A percentile compares a stretch with the other conserved stretches of the same genome.
These are phyloP conservation scores for Colletotrichum sansevieriae DNA, from an alignment of 2,329 filamentous ascomycete genomes.

Conservation along the genomic window DNA sequence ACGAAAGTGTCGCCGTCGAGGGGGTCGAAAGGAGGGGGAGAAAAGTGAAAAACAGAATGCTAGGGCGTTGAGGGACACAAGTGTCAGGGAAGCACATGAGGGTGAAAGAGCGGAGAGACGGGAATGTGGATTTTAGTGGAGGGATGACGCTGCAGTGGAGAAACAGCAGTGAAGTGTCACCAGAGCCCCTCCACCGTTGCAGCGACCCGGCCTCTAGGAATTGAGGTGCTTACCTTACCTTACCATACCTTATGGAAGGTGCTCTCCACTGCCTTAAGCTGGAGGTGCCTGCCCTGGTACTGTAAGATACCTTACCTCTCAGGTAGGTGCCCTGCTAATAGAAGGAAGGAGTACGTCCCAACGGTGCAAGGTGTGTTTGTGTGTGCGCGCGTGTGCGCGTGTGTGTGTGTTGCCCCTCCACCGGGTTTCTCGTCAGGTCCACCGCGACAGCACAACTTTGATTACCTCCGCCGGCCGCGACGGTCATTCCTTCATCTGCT, in stretches of 20 bases:
- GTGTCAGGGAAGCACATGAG: slow-evolving; percentile 12
- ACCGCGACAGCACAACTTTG: slow-evolving; percentile 27
- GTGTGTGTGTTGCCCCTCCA: slow-evolving; percentile 16
- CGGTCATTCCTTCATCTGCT: slow-evolving; percentile 12
- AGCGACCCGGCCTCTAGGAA: slow-evolving; percentile 1
- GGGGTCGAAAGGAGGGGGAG: not conserved
- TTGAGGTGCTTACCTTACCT: no score
- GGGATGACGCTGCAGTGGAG: slow-evolving; percentile 40
- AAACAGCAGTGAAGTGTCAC: slow-evolving; percentile 36
- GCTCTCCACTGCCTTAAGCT: no score
- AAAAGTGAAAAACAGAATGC: not conserved
- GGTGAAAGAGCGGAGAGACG: slow-evolving; percentile 29
- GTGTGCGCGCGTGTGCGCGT: not conserved
- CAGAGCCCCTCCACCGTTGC: slow-evolving; percentile 24
- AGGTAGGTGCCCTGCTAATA: no score
- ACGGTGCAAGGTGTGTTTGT: no score
- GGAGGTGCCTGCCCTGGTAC: no score
- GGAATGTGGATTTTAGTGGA: slow-evolving; percentile 37
- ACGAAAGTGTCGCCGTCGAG: slow-evolving; percentile 9
- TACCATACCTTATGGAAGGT: no score
- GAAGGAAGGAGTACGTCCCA: no score
- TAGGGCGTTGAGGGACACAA: not conserved
- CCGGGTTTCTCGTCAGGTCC: slow-evolving; percentile 17
- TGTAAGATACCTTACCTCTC: not conserved
- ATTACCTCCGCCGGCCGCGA: slow-evolving; percentile 14